These are phyloP conservation scores for Backusella australiensis DNA, from an alignment of 192 early-diverging fungal species.

Conservation along the genomic window DNA sequence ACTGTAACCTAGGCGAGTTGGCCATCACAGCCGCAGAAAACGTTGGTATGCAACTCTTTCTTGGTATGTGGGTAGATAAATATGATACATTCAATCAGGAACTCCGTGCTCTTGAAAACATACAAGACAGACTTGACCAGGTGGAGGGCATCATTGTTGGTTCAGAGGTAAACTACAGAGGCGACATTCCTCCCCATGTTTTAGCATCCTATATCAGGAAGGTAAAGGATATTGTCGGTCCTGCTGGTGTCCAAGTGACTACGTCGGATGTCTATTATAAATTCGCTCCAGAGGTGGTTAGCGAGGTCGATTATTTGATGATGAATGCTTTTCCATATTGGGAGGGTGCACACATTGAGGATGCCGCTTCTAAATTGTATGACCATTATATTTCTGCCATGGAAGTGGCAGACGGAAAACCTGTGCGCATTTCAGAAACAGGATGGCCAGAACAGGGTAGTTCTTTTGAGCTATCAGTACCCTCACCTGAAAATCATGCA, in stretches of 20 bases:
- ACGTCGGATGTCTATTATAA: conserved; percentile 58
- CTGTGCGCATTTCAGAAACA: conserved; percentile 57
- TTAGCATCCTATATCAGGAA: conserved; percentile 46
- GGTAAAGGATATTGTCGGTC: conserved; percentile 35
- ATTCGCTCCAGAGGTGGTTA: conserved; percentile 35
- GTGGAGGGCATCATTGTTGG: conserved; percentile 57
- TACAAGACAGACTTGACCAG: conserved; percentile 21
- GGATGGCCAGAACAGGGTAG: conserved; percentile 58
- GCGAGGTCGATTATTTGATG: conserved; percentile 56
- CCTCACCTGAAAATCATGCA: conserved; percentile 49
- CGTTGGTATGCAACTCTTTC: conserved; percentile 47
- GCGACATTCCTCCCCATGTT: conserved; percentile 44
- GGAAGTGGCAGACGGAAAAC: conserved; percentile 42
- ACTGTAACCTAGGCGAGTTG: conserved; percentile 53
- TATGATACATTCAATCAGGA: conserved; percentile 45
- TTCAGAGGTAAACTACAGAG: conserved; percentile 57
- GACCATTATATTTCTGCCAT: conserved; percentile 49
- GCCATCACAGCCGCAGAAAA: conserved; percentile 50
- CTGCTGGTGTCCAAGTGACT: conserved; percentile 44
- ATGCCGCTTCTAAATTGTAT: conserved; percentile 45
- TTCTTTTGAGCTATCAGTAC: conserved; percentile 43
- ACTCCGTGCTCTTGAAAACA: conserved; percentile 39
- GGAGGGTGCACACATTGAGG: conserved; percentile 52
- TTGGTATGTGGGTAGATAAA: conserved; percentile 59
- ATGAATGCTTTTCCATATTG: conserved; percentile 54